Conservation (phyloP, 257 asterid genomes). For the Paulownia fortunei region DNA sequence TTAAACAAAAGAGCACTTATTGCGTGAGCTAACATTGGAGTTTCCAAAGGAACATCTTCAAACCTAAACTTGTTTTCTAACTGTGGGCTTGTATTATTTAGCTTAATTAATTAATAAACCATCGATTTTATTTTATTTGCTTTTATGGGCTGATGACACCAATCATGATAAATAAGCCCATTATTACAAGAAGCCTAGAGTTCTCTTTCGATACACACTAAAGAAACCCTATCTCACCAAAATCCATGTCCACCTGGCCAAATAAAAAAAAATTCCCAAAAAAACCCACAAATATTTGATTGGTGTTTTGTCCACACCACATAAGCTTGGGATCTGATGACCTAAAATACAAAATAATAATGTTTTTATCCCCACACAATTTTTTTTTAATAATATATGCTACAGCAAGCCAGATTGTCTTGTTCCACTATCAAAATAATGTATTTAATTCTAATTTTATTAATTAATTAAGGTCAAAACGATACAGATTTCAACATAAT, state of each 20-base stretch:
- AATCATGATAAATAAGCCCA: constrained; percentile 34
- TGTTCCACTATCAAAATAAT: constrained; percentile 55
- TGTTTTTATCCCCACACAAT: constrained; percentile 36
- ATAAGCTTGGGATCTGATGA: constrained; percentile 64
- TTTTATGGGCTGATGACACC: constrained; percentile 19
- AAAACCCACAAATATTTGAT: constrained; percentile 25
- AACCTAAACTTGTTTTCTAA: neutral
- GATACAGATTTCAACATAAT: constrained; percentile 47
- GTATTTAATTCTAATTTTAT: constrained; percentile 26
- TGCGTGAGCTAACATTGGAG: neutral
- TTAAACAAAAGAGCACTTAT: neutral
- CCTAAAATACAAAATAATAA: constrained; percentile 37
- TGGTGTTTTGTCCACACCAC: constrained; percentile 37
- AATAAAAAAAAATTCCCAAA: constrained; percentile 9
- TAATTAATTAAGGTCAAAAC: constrained; percentile 52
- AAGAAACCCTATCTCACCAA: constrained; percentile 9
- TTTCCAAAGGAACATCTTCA: neutral
- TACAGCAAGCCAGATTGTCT: constrained; percentile 55
- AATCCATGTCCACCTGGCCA: constrained; percentile 30
- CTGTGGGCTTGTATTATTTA: neutral
- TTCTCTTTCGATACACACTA: constrained; percentile 1
- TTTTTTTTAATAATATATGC: constrained; percentile 22
- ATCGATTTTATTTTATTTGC: too few species aligned
- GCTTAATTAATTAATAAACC: too few species aligned
- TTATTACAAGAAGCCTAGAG: constrained; percentile 17